phyloP scores from a whole-genome alignment of 441 rosid species.

The Pelargonium fulgidum region DNA sequence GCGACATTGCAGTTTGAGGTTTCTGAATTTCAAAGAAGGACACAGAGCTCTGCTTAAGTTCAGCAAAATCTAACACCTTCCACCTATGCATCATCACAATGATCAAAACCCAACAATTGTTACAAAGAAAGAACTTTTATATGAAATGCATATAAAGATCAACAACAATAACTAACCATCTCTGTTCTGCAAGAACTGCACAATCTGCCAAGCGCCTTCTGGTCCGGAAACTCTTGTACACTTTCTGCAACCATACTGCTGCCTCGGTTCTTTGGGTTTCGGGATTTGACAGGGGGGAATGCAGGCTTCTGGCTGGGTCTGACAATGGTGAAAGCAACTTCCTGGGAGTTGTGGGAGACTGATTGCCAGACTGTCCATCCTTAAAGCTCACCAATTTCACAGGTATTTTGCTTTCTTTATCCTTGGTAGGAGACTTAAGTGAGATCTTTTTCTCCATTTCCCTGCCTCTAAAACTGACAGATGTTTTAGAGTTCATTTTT shows the following conservation, averaged over 20 bases:
- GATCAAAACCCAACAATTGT: conserved; percentile 9
- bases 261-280: conserved; percentile 52
- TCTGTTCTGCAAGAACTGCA: conserved; percentile 80
- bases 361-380: conserved; percentile 20
- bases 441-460: conserved; percentile 53
- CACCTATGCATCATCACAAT: conserved; percentile 48
- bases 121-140: not conserved
- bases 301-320: conserved; percentile 27
- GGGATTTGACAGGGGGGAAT: conserved; percentile 34
- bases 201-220: conserved; percentile 93
- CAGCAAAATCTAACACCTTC: conserved; percentile 91
- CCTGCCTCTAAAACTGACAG: conserved; percentile 55
- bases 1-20: conserved; percentile 83
- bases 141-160: not conserved
- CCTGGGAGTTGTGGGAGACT: conserved; percentile 14
- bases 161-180: conserved; percentile 65
- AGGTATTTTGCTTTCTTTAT: conserved; percentile 27
- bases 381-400: conserved; percentile 23
- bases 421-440: conserved; percentile 27
- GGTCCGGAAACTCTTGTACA: conserved; percentile 82
- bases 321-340: conserved; percentile 24
- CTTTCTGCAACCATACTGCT: conserved; percentile 76
- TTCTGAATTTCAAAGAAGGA: conserved; percentile 87
- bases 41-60: conserved; percentile 81
- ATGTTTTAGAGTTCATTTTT: conserved; percentile 54